Evolutionary conservation across 2,329 filamentous ascomycete species (phyloP).

Genomic region (Penicillium italicum): DNA sequence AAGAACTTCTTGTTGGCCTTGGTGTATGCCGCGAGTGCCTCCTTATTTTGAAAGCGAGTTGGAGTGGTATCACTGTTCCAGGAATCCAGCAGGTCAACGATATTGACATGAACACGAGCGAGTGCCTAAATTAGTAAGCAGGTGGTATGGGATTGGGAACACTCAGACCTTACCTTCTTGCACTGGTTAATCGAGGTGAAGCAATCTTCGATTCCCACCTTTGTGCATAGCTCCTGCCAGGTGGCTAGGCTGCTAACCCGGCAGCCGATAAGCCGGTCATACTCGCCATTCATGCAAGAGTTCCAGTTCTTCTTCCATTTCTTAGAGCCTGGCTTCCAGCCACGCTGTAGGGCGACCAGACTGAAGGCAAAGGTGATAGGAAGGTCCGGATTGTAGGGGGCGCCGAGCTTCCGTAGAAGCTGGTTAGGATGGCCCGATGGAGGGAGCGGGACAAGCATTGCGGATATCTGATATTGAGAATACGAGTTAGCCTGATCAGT

Average conservation of each 20-base stretch:
- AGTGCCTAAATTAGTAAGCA: too few species aligned
- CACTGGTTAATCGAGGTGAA: slow-evolving; percentile 26
- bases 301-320: slow-evolving; percentile 24
- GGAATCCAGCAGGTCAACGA: slow-evolving; percentile 30
- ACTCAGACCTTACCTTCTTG: slow-evolving; percentile 18
- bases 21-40: neutral
- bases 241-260: slow-evolving; percentile 10
- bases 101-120: slow-evolving; percentile 25
- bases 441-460: too few species aligned
- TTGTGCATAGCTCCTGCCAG: slow-evolving; percentile 27
- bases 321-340: slow-evolving; percentile 22
- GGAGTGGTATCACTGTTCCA: neutral
- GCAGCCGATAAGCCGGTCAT: slow-evolving; percentile 16
- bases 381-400: neutral
- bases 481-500: neutral
- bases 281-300: slow-evolving; percentile 20
- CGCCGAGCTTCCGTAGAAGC: neutral
- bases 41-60: neutral
- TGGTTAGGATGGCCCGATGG: neutral
- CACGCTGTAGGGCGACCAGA: slow-evolving; percentile 12
- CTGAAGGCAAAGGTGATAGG: slow-evolving; percentile 21
- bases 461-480: too few species aligned
- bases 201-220: slow-evolving; percentile 18
- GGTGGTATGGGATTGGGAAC: too few species aligned
- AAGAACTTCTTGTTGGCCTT: neutral